phyloP scores from a whole-genome alignment of 306 rosid genomes.

The Ammopiptanthus mongolicus region DNA sequence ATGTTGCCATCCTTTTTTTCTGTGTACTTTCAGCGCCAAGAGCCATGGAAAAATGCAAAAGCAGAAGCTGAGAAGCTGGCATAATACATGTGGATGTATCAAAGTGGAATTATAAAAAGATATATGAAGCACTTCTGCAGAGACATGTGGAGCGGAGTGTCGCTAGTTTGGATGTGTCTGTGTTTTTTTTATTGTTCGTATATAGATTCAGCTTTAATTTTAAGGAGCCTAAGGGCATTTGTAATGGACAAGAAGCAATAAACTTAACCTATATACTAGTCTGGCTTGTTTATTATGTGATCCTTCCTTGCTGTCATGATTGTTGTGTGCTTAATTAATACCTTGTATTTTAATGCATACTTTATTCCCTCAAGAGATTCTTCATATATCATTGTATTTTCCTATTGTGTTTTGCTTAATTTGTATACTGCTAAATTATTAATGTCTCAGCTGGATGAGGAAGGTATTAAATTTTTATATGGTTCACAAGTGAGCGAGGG shows the following conservation, averaged over 20 bases:
- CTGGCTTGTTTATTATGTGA: constrained; percentile 56
- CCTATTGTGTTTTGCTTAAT: constrained; percentile 8
- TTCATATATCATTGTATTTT: constrained; percentile 26
- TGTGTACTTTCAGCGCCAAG: constrained; percentile 71
- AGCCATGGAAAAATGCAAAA: constrained; percentile 98
- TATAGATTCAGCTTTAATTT: constrained; percentile 53
- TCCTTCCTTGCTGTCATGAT: constrained; percentile 53
- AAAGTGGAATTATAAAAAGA: constrained; percentile 20
- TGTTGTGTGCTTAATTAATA: constrained; percentile 55
- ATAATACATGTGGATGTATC: neutral
- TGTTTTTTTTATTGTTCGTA: constrained; percentile 51
- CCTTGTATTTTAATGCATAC: constrained; percentile 40
- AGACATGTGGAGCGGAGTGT: constrained; percentile 32
- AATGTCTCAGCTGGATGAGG: constrained; percentile 36
- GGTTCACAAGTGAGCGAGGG: constrained; percentile 43
- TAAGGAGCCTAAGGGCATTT: constrained; percentile 36
- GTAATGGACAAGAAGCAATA: constrained; percentile 70
- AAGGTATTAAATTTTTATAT: constrained; percentile 27
- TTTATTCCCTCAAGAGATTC: constrained; percentile 38
- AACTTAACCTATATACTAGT: constrained; percentile 55
- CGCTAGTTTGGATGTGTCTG: constrained; percentile 49
- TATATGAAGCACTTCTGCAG: constrained; percentile 26
- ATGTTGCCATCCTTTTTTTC: neutral
- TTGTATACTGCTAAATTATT: constrained; percentile 17
- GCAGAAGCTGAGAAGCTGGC: constrained; percentile 76